A percentile compares a stretch with the other conserved stretches of the same genome.
These are phyloP conservation scores for Colletotrichum sp. DNA, from an alignment of 2,329 filamentous ascomycete species.

Conservation along the genomic window DNA sequence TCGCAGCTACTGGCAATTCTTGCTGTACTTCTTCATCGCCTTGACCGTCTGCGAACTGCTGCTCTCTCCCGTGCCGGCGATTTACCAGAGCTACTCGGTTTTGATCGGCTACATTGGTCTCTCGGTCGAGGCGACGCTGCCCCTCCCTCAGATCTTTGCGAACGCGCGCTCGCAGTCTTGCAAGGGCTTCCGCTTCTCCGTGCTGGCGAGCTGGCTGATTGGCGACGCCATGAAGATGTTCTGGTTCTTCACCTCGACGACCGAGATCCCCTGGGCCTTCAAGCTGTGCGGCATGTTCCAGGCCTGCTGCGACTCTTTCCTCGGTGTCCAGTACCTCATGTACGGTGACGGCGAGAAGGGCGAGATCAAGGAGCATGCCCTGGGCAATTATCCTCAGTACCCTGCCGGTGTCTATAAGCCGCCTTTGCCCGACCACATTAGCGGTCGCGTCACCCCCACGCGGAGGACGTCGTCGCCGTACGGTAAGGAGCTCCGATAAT, in stretches of 20 bases:
- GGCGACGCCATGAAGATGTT: conserved; percentile 90
- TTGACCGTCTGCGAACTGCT: conserved; percentile 72
- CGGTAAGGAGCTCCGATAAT: conserved; percentile 26
- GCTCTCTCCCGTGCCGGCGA: conserved; percentile 58
- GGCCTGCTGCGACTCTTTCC: conserved; percentile 74
- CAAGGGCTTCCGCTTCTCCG: conserved; percentile 78
- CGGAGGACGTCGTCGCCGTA: conserved; percentile 36
- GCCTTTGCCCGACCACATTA: conserved; percentile 32
- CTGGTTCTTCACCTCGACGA: conserved; percentile 77
- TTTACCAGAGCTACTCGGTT: conserved; percentile 71
- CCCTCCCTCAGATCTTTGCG: conserved; percentile 77
- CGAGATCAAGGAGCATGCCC: conserved; percentile 41
- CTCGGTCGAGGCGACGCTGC: conserved; percentile 80
- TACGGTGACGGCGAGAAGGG: conserved; percentile 61
- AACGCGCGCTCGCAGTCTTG: conserved; percentile 74
- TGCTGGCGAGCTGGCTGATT: conserved; percentile 78
- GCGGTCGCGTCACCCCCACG: conserved; percentile 40
- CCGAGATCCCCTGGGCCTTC: conserved; percentile 77
- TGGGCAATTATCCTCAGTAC: conserved; percentile 32
- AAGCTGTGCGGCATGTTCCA: conserved; percentile 86
- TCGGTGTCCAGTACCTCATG: conserved; percentile 76
- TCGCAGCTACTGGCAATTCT: conserved; percentile 76
- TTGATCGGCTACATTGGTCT: conserved; percentile 78
- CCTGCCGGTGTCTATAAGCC: conserved; percentile 33
- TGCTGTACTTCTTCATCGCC: conserved; percentile 68